A percentile compares a stretch with the other conserved stretches of the same genome.
These are phyloP conservation scores for Phellopilus nigrolimitatus DNA, from an alignment of 1,284 basidiomycete genomes.

Conservation along the genomic window DNA sequence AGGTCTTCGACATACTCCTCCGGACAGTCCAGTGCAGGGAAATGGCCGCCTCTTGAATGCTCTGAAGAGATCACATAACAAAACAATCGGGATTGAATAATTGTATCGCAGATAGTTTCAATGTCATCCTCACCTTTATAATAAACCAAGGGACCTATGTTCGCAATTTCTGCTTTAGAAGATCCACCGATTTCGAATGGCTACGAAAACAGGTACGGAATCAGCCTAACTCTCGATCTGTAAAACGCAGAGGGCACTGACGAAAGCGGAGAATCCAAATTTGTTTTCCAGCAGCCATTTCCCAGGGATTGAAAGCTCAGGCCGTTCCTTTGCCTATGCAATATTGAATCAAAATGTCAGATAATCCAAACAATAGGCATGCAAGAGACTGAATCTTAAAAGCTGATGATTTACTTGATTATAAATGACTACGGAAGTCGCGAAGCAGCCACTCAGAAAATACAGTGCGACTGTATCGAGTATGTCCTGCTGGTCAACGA, in stretches of 20 bases:
- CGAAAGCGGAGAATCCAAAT: constrained; percentile 23
- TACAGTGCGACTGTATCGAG: constrained; percentile 24
- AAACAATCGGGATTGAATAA: background rate
- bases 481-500: constrained; percentile 21
- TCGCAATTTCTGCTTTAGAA: constrained; percentile 13
- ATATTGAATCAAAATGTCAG: too few relatives aligned
- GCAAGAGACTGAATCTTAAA: background rate
- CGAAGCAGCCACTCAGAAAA: constrained; percentile 22
- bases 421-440: constrained; percentile 25
- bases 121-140: constrained; percentile 19
- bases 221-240: background rate
- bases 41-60: constrained; percentile 14
- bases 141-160: constrained; percentile 19
- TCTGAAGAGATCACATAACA: background rate
- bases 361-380: too few relatives aligned
- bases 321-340: constrained; percentile 6
- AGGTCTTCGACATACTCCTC: too few relatives aligned
- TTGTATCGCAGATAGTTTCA: background rate
- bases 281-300: constrained; percentile 20
- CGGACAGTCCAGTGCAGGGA: too few relatives aligned
- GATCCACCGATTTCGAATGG: constrained; percentile 22
- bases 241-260: constrained; percentile 9
- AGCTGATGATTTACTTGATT: constrained; percentile 11
- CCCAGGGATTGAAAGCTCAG: background rate
- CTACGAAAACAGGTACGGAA: background rate